Conservation (phyloP, 2,329 filamentous ascomycete genomes). For the Furcasterigmium furcatum region DNA sequence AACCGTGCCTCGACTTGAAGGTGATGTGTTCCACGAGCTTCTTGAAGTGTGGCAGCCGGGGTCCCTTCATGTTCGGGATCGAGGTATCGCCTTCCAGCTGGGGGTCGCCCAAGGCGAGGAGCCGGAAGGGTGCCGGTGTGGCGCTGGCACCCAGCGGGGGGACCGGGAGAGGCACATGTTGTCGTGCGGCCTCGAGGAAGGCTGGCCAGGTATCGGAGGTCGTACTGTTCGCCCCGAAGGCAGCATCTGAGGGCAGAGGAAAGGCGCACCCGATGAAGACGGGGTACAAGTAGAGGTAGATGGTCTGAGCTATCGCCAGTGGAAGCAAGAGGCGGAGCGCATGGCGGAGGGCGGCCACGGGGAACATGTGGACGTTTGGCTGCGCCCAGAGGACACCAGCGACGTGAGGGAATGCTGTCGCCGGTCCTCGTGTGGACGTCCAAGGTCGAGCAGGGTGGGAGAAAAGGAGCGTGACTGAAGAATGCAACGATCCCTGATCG, state of each 20-base stretch:
- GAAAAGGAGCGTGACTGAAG: neutral
- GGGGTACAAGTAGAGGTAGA: slow-evolving; percentile 87
- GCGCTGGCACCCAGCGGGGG: slow-evolving; percentile 19
- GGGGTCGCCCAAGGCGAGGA: slow-evolving; percentile 86
- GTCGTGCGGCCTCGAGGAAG: slow-evolving; percentile 32
- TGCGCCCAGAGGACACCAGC: neutral
- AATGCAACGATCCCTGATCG: neutral
- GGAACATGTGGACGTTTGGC: neutral
- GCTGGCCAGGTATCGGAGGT: slow-evolving; percentile 17
- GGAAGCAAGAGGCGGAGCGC: slow-evolving; percentile 53
- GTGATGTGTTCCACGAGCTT: slow-evolving; percentile 43
- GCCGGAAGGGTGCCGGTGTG: slow-evolving; percentile 68
- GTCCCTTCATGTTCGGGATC: slow-evolving; percentile 58
- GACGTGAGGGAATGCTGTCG: slow-evolving; percentile 1
- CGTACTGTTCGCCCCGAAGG: neutral
- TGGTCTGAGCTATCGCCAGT: slow-evolving; percentile 64
- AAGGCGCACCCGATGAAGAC: slow-evolving; percentile 78
- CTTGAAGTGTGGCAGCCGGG: slow-evolving; percentile 51
- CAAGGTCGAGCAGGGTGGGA: neutral
- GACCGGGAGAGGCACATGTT: slow-evolving; percentile 18
- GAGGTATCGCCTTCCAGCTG: slow-evolving; percentile 92
- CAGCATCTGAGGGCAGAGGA: slow-evolving; percentile 45
- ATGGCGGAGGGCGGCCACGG: slow-evolving; percentile 2
- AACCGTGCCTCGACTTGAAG: slow-evolving; percentile 40
- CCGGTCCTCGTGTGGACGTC: neutral